Conservation (phyloP, 2,329 filamentous ascomycete genomes). For the Periconia sp. region DNA sequence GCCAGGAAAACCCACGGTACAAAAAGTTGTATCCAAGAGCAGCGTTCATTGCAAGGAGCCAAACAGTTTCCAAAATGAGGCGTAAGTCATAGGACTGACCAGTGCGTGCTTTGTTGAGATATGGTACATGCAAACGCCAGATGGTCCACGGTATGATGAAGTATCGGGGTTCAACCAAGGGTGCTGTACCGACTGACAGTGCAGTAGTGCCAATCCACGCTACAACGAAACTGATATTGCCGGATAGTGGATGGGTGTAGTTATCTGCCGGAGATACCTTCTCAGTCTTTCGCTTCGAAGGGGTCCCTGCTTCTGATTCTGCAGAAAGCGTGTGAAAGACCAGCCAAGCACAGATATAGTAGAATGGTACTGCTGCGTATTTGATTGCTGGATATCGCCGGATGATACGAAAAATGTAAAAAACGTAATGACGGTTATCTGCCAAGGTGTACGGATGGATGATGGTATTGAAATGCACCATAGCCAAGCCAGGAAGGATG, state of each 20-base stretch:
- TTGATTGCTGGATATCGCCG: conserved; percentile 64
- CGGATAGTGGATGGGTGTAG: conserved; percentile 11
- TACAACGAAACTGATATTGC: conserved; percentile 52
- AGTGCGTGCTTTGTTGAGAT: conserved; percentile 24
- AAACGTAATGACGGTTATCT: conserved; percentile 96
- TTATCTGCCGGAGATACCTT: conserved; percentile 4
- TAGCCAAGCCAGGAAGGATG: conserved; percentile 42
- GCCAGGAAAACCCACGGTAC: conserved; percentile 68
- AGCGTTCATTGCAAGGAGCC: conserved; percentile 67
- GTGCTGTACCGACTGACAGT: conserved; percentile 81
- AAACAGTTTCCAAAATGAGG: conserved; percentile 65
- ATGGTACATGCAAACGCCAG: conserved; percentile 79
- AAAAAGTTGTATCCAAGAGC: conserved; percentile 73
- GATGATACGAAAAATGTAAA: conserved; percentile 90
- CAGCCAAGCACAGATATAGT: conserved; percentile 70
- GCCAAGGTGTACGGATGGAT: conserved; percentile 94
- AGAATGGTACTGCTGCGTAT: conserved; percentile 69
- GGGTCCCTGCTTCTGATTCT: conserved; percentile 1
- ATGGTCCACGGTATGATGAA: conserved; percentile 95
- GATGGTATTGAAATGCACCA: conserved; percentile 82
- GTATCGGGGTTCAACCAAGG: conserved; percentile 92
- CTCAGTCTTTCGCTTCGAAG: not conserved
- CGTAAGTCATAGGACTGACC: conserved; percentile 39
- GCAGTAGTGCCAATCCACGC: conserved; percentile 70
- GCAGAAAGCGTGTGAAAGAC: conserved; percentile 64